These are phyloP conservation scores for Boletus semigastroideus DNA, from an alignment of 1,284 basidiomycete genomes.

Conservation along the genomic window DNA sequence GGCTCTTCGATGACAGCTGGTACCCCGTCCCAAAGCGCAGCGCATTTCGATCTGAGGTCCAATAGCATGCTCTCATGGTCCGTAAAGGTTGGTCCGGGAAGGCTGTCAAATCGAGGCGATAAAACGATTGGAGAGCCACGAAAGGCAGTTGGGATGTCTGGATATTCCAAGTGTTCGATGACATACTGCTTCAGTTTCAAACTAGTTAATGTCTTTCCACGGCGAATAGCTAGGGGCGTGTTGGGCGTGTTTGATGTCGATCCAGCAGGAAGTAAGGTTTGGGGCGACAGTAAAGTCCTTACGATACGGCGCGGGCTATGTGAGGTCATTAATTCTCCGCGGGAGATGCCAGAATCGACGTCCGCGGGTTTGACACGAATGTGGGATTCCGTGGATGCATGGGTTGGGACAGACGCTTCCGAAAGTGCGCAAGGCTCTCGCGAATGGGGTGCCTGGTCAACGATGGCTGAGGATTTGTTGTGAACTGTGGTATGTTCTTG, in stretches of 20 bases:
- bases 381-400: slow-evolving; percentile 1
- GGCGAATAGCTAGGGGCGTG: slow-evolving; percentile 46
- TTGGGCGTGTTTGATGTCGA: slow-evolving; percentile 14
- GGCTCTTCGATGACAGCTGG: slow-evolving; percentile 20
- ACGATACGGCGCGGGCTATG: background rate
- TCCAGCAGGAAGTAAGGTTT: slow-evolving; percentile 1
- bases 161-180: slow-evolving; percentile 43
- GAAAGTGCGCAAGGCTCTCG: slow-evolving; percentile 1
- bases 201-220: slow-evolving; percentile 49
- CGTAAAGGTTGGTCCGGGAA: slow-evolving; percentile 32
- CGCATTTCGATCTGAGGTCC: slow-evolving; percentile 45
- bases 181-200: slow-evolving; percentile 37
- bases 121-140: slow-evolving; percentile 51
- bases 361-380: slow-evolving; percentile 11
- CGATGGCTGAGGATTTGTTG: background rate
- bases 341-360: slow-evolving; percentile 2
- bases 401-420: slow-evolving; percentile 1
- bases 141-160: slow-evolving; percentile 63
- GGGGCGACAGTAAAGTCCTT: background rate
- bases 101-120: slow-evolving; percentile 41
- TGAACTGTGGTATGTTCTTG: slow-evolving; percentile 2
- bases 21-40: slow-evolving; percentile 25
- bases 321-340: slow-evolving; percentile 9
- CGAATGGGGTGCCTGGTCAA: slow-evolving; percentile 1
- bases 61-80: slow-evolving; percentile 57